Evolutionary conservation across 2,329 filamentous ascomycete genomes (phyloP), one percentile per base, ranked within the genome.

Genomic region (Curvularia eragrostidis): DNA sequence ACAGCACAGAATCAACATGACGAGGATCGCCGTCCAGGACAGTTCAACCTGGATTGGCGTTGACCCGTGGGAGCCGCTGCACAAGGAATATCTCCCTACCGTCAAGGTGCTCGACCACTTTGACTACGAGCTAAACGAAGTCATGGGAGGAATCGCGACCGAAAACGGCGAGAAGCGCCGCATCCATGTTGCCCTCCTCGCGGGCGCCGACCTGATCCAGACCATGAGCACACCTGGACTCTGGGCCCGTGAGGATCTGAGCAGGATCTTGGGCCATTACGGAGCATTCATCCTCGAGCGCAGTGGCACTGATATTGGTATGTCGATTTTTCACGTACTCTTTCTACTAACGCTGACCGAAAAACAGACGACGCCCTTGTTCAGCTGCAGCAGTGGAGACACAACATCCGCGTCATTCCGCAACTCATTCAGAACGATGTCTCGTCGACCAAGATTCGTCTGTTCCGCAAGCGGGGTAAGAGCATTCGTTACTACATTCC

Each of bases 21-120:
- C 92, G 77, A 85, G 90, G 68, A 82, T 96, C 36, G 93, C 92
- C 7, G 88, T 92, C 23, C 85, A 90, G 66, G 88, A 90, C 50
- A 88, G 89, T 54, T 75, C 75, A 4, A 68, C 50, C 8, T 77
- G 75, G 75, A 76, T 77, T 51, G 68, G 69, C 10, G 75, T 77
- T 5, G 75, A 77, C 53, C 69, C 74, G 6, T 49, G 87, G 87
- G 93, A 97, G 81, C 90, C 91, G n/a, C 82, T 90, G 68, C 88
- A 96, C 78, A 86, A 89, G 70, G 84, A 90, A 65, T 98, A 97
- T 74, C 89, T 92, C 61, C 92, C 93, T 15, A 98, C 94, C 0
- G 94, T 93, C 38, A 86, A 90, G 67, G 93, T 97, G 39, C 82
- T 97, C 48, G 92, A 96, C 72, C 94, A 97, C 78, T 95, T 97